Evolutionary conservation across 2,329 filamentous ascomycete species (phyloP), one percentile per base, ranked within the genome.

Genomic region (Magnaporthiopsis rhizophila): DNA sequence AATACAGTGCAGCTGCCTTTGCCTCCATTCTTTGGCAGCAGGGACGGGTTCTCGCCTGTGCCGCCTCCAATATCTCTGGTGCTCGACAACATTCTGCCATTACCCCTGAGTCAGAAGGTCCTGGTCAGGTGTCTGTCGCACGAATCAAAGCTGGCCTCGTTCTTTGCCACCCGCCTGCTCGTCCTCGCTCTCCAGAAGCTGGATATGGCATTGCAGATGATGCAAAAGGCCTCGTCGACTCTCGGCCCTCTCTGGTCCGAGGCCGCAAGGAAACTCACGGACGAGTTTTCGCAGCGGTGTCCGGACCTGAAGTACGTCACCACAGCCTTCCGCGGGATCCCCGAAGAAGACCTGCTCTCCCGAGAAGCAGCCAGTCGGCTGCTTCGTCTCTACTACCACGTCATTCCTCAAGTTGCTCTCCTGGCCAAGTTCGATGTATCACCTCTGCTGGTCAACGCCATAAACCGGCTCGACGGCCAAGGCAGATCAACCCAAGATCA

Each of bases 341-440:
- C 85, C 0, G 83, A 86, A 58, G 85, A 87, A 26, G 89, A 94
- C 67, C 76, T 89, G 36, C 80, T 96, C 66, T 91, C 93, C 71
- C 85, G 89, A 65, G 90, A 96, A 71, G 87, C 91, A 28, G 82
- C 88, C n/a, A 89, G 89, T 65, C 88, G 90, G 68, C 78, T 97
- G 26, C 76, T 99, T 56, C 83, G 87, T 21, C 81, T 93, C n/a
- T 98, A 96, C 76, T 96, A 96, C 73, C 87, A 93, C 72, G 82
- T 90, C 3, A 83, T 92, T 11, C 93, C 95, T 2, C 87, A 91
- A 66, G 80, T 91, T 30, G 92, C 92, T 1, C 80, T 96, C 18
- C 88, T 89, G 68, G 89, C 92, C 69, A 95, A 90, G 68, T 95
- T 97, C 71, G 95, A 98, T 71, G 89, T 96, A 4, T 95, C 94